Conservation (phyloP, 306 rosid species). For the Sophora flavescens region DNA sequence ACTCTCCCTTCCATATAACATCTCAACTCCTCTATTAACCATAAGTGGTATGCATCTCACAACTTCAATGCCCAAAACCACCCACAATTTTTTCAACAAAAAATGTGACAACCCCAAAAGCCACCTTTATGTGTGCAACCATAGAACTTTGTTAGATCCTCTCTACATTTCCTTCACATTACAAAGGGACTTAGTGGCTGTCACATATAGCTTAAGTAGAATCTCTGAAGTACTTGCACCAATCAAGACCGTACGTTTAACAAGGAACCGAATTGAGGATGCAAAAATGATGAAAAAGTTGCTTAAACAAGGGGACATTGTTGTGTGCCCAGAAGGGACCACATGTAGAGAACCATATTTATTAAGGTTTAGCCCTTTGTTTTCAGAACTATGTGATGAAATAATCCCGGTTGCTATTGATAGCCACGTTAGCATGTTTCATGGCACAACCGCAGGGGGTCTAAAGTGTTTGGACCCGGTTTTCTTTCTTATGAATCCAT, state of each 20-base stretch:
- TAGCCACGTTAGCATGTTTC: slow-evolving; percentile 66
- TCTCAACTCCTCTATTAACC: slow-evolving; percentile 50
- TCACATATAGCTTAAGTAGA: slow-evolving; percentile 76
- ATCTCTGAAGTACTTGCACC: slow-evolving; percentile 72
- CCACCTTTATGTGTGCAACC: slow-evolving; percentile 75
- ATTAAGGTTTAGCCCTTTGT: slow-evolving; percentile 76
- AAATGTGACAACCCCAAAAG: neutral
- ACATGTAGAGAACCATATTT: slow-evolving; percentile 81
- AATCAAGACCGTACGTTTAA: slow-evolving; percentile 71
- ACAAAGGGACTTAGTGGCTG: slow-evolving; percentile 49
- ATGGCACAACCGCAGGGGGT: slow-evolving; percentile 85
- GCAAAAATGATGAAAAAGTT: slow-evolving; percentile 54
- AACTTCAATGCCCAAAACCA: slow-evolving; percentile 16
- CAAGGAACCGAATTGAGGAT: slow-evolving; percentile 61
- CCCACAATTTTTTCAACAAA: neutral
- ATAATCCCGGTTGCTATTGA: slow-evolving; percentile 65
- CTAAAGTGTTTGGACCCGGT: slow-evolving; percentile 77
- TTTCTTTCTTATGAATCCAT: slow-evolving; percentile 74
- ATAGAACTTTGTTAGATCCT: slow-evolving; percentile 73
- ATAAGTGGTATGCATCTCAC: slow-evolving; percentile 61
- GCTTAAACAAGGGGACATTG: slow-evolving; percentile 58
- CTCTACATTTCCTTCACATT: slow-evolving; percentile 56
- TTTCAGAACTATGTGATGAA: slow-evolving; percentile 56
- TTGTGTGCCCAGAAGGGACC: slow-evolving; percentile 85
- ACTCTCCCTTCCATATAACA: slow-evolving; percentile 42